Conservation (phyloP, 1,139 yeast genomes). For the Pneumocystis carinii region DNA sequence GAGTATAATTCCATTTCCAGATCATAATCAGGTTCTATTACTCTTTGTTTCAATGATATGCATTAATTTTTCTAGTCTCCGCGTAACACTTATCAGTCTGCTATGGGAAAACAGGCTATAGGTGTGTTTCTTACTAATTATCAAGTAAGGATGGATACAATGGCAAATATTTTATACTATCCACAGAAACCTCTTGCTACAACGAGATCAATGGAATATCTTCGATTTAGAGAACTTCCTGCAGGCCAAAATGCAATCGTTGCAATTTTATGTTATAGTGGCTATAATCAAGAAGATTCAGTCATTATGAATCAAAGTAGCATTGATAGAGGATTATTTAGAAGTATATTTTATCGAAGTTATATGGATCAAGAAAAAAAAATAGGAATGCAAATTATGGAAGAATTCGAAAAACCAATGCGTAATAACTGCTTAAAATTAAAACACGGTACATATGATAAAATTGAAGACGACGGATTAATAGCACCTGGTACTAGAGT, state of each 20-base stretch:
- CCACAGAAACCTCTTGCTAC: constrained; percentile 99
- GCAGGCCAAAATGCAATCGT: constrained; percentile 99
- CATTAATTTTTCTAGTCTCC: constrained; percentile 45
- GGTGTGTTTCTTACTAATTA: constrained; percentile 97
- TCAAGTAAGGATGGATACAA: constrained; percentile 95
- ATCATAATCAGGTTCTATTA: constrained; percentile 50
- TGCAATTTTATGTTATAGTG: constrained; percentile 94
- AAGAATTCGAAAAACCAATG: constrained; percentile 39
- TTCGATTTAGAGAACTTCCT: constrained; percentile 93
- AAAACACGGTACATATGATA: constrained; percentile 96
- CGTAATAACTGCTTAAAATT: constrained; percentile 85
- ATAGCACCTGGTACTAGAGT: constrained; percentile 98
- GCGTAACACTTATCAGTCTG: constrained; percentile 97
- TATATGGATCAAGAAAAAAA: constrained; percentile 98
- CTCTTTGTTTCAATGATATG: neutral
- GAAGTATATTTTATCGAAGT: constrained; percentile 90
- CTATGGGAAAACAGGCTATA: constrained; percentile 99
- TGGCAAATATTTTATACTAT: constrained; percentile 93
- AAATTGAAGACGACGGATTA: constrained; percentile 93
- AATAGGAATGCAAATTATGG: constrained; percentile 73
- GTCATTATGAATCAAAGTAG: constrained; percentile 99
- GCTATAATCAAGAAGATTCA: constrained; percentile 99
- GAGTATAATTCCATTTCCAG: constrained; percentile 97
- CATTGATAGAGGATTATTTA: constrained; percentile 87
- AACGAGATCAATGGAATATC: constrained; percentile 95